phyloP scores from a whole-genome alignment of 257 asterid genomes.

The Primulina huaijiensis region DNA sequence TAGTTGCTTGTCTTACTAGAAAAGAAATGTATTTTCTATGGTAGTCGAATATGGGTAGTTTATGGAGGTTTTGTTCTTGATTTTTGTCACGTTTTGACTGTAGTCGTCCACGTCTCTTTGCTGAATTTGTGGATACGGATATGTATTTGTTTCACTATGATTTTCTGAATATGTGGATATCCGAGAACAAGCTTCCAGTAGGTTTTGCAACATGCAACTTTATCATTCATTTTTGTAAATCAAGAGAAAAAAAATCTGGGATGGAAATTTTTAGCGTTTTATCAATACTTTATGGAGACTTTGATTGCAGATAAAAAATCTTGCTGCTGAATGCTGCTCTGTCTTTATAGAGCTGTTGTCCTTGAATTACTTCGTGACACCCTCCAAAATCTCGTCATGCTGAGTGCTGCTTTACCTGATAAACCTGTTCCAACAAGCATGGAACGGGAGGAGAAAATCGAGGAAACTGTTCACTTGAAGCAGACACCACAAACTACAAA shows the following conservation, averaged over 20 bases:
- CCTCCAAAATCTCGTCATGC: conserved; percentile 69
- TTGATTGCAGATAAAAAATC: conserved; percentile 73
- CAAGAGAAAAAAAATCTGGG: no score
- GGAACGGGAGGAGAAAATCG: conserved; percentile 35
- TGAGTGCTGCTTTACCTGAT: conserved; percentile 87
- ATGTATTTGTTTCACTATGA: neutral
- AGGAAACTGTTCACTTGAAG: conserved; percentile 40
- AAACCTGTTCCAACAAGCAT: conserved; percentile 45
- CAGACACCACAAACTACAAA: conserved; percentile 22
- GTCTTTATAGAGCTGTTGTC: conserved; percentile 83
- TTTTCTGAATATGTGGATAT: neutral
- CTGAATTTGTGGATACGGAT: neutral
- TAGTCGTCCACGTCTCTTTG: neutral
- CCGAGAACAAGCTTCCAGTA: neutral
- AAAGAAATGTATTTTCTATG: neutral
- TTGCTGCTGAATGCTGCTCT: conserved; percentile 82
- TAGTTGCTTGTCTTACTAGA: neutral
- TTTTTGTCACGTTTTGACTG: neutral
- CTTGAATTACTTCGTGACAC: conserved; percentile 83
- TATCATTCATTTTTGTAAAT: no score
- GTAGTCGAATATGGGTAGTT: neutral
- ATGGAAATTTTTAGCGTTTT: no score
- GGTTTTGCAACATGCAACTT: neutral
- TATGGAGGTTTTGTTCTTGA: neutral
- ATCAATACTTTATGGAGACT: neutral